These are phyloP conservation scores for Vanrija sp. DNA, from an alignment of 1,284 basidiomycete genomes.

Conservation along the genomic window DNA sequence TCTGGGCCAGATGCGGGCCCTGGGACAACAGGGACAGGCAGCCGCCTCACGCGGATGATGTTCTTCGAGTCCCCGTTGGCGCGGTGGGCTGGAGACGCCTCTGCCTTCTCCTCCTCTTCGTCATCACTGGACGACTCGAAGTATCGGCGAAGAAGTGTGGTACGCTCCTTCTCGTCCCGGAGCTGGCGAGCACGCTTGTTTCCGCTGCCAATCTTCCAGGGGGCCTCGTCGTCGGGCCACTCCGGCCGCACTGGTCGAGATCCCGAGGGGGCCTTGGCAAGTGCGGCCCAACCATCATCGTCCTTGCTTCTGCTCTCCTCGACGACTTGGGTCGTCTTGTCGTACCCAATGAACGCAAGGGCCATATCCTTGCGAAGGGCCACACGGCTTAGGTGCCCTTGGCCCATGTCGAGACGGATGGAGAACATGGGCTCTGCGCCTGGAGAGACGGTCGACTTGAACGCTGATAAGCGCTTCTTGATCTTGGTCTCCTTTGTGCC, in stretches of 20 bases:
- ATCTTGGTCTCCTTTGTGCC: constrained; percentile 28
- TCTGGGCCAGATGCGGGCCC: not conserved
- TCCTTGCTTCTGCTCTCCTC: constrained; percentile 34
- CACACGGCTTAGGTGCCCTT: constrained; percentile 30
- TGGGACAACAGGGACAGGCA: too few species aligned
- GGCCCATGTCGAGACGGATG: constrained; percentile 33
- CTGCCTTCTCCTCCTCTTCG: constrained; percentile 14
- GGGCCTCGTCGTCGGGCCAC: constrained; percentile 40
- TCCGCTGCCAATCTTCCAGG: constrained; percentile 35
- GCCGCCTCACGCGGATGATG: not conserved
- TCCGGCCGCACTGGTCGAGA: constrained; percentile 26
- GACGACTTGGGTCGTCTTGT: constrained; percentile 19
- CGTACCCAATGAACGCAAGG: constrained; percentile 36
- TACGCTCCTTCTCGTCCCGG: constrained; percentile 33
- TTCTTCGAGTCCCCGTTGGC: not conserved
- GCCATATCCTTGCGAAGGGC: constrained; percentile 40
- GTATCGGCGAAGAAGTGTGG: constrained; percentile 31
- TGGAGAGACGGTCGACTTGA: constrained; percentile 19
- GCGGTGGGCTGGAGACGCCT: too few species aligned
- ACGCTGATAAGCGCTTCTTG: constrained; percentile 26
- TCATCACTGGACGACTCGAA: constrained; percentile 41
- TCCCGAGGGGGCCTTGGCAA: constrained; percentile 14
- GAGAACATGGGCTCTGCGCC: constrained; percentile 33
- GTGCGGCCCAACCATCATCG: constrained; percentile 29
- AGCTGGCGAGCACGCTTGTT: constrained; percentile 22